A percentile compares a stretch with the other conserved stretches of the same genome.
Evolutionary conservation across 192 early-diverging fungal species (phyloP).

Genomic region (Entrophospora sp.): DNA sequence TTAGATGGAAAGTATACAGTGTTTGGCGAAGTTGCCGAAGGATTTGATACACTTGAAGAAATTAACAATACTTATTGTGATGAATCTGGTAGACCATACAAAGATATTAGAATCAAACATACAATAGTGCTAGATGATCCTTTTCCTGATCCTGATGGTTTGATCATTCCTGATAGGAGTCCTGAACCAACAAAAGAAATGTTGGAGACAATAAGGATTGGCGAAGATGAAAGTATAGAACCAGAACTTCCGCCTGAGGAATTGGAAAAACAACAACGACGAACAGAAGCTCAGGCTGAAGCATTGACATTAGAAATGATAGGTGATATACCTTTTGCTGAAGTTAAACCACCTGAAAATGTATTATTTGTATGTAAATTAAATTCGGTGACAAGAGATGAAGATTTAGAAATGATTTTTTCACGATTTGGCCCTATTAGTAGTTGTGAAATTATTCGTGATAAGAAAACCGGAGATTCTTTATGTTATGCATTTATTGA

Average conservation of each 20-base stretch:
- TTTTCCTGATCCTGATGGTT: slow-evolving; percentile 69
- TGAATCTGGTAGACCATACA: slow-evolving; percentile 60
- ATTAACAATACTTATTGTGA: slow-evolving; percentile 69
- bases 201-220: slow-evolving; percentile 63
- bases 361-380: slow-evolving; percentile 94
- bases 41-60: slow-evolving; percentile 75
- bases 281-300: slow-evolving; percentile 69
- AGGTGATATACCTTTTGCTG: slow-evolving; percentile 93
- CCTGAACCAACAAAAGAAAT: slow-evolving; percentile 70
- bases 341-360: slow-evolving; percentile 95
- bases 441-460: slow-evolving; percentile 88
- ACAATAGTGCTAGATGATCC: slow-evolving; percentile 91
- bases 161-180: slow-evolving; percentile 57
- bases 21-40: slow-evolving; percentile 86
- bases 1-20: slow-evolving; percentile 76
- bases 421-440: slow-evolving; percentile 79
- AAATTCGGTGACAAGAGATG: slow-evolving; percentile 81
- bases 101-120: slow-evolving; percentile 85
- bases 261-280: slow-evolving; percentile 54
- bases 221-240: slow-evolving; percentile 67
- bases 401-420: slow-evolving; percentile 90
- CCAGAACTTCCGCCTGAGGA: slow-evolving; percentile 51
- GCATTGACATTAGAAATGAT: slow-evolving; percentile 97
- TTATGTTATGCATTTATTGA: slow-evolving; percentile 96
- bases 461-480: slow-evolving; percentile 71